Evolutionary conservation across 164 flowering plant species (phyloP).

Genomic region (Vitis amurensis): DNA sequence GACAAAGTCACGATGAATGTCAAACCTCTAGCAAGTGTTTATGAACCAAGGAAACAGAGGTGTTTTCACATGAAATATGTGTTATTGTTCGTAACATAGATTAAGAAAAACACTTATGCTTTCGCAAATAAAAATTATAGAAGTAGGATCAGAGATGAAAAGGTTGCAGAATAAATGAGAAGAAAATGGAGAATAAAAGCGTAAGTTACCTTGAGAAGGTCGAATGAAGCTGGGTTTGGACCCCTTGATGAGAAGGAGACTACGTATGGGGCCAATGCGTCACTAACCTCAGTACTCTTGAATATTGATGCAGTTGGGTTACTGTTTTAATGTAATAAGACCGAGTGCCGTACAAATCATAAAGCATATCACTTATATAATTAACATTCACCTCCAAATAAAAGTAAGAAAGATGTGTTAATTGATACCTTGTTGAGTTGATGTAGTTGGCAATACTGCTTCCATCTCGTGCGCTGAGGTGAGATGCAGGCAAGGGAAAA

Average conservation of each 20-base stretch:
- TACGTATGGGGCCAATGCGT: constrained; percentile 38
- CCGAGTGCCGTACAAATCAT: background rate
- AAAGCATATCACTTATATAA: background rate
- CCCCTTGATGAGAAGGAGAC: constrained; percentile 61
- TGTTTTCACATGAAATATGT: no score
- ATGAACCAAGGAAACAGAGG: no score
- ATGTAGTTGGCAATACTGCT: constrained; percentile 19
- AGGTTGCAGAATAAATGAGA: no score
- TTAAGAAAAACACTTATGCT: no score
- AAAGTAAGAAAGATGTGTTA: background rate
- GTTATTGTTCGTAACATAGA: no score
- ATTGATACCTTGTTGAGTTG: constrained; percentile 31
- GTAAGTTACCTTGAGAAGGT: constrained; percentile 41
- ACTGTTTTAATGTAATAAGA: constrained; percentile 12
- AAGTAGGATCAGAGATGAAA: no score
- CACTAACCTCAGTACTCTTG: constrained; percentile 21
- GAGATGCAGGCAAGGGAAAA: constrained; percentile 43
- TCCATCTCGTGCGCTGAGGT: constrained; percentile 22
- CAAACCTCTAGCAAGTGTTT: no score
- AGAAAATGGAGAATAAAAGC: background rate
- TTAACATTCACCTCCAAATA: background rate
- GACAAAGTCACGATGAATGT: background rate
- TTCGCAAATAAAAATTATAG: no score
- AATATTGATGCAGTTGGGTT: constrained; percentile 38
- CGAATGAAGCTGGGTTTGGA: constrained; percentile 30